These are phyloP conservation scores for Aspergillus nidulans DNA, from an alignment of 495 filamentous ascomycete genomes.

Conservation along the genomic window DNA sequence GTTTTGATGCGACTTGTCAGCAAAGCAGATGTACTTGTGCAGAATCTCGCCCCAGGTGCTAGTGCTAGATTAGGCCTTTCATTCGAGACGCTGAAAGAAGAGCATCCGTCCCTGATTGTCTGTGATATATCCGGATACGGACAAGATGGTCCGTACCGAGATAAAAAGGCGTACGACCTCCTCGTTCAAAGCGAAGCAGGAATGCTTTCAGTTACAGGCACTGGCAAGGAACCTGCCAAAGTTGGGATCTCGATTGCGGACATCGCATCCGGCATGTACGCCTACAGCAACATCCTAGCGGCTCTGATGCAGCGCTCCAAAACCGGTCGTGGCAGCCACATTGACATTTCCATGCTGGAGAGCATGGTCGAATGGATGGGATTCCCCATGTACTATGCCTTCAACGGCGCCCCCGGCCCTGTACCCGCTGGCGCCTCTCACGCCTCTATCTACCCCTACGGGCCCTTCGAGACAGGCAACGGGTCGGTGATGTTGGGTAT, in stretches of 20 bases:
- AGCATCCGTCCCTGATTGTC: constrained; percentile 44
- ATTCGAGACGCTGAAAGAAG: constrained; percentile 33
- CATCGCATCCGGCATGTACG: constrained; percentile 48
- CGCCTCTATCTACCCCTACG: constrained; percentile 50
- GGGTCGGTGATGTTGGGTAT: constrained; percentile 50
- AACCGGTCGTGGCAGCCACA: constrained; percentile 37
- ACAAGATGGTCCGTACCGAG: constrained; percentile 43
- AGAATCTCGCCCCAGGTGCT: constrained; percentile 49
- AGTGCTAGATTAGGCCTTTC: constrained; percentile 44
- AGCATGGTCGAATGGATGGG: constrained; percentile 54
- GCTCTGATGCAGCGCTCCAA: constrained; percentile 44
- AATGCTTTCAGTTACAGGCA: constrained; percentile 48
- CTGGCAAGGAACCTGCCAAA: constrained; percentile 42
- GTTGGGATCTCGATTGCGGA: constrained; percentile 51
- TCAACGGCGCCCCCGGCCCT: constrained; percentile 34
- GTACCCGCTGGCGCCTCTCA: constrained; percentile 44
- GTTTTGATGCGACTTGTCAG: constrained; percentile 40
- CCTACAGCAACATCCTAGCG: constrained; percentile 47
- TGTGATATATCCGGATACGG: constrained; percentile 53
- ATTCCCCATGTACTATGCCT: constrained; percentile 51
- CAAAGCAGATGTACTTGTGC: constrained; percentile 48
- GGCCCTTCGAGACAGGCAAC: constrained; percentile 45
- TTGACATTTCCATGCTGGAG: constrained; percentile 53
- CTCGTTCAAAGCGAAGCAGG: constrained; percentile 52
- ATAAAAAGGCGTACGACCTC: constrained; percentile 55